Conservation (phyloP, 2,329 filamentous ascomycete species). For the Chalaropsis ovoidea region DNA sequence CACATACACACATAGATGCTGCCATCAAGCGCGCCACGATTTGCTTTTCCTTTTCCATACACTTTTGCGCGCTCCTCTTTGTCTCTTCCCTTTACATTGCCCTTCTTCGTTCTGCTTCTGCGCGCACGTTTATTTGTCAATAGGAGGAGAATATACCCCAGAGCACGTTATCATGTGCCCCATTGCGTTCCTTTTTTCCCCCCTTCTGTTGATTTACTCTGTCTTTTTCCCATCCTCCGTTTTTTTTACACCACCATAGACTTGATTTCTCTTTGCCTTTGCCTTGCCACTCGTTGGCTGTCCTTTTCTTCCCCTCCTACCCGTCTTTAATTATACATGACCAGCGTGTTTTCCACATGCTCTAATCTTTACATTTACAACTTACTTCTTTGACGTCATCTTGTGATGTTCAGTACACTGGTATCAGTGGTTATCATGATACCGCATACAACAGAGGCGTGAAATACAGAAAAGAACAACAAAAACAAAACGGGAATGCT, state of each 20-base stretch:
- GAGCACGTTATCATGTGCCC: constrained; percentile 20
- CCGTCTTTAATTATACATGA: background rate
- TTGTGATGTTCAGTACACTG: too few species aligned
- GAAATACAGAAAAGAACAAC: background rate
- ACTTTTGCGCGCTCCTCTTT: background rate
- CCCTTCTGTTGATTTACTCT: constrained; percentile 8
- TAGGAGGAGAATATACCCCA: constrained; percentile 25
- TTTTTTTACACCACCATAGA: constrained; percentile 11
- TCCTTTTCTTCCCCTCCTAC: background rate
- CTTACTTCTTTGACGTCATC: background rate
- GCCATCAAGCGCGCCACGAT: background rate
- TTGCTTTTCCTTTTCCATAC: background rate
- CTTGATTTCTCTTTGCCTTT: background rate
- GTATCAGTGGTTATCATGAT: too few species aligned
- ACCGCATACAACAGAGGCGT: too few species aligned
- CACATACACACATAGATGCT: background rate
- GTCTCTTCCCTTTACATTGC: background rate
- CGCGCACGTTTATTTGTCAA: constrained; percentile 10
- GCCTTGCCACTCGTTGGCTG: too few species aligned
- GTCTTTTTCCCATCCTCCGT: constrained; percentile 10
- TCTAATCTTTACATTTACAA: background rate
- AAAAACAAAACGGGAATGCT: constrained; percentile 1
- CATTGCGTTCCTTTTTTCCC: constrained; percentile 17
- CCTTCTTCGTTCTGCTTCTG: background rate
- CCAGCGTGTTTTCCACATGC: background rate